Conservation (phyloP, 2,329 filamentous ascomycete genomes). For the Xylariaceae sp. region DNA sequence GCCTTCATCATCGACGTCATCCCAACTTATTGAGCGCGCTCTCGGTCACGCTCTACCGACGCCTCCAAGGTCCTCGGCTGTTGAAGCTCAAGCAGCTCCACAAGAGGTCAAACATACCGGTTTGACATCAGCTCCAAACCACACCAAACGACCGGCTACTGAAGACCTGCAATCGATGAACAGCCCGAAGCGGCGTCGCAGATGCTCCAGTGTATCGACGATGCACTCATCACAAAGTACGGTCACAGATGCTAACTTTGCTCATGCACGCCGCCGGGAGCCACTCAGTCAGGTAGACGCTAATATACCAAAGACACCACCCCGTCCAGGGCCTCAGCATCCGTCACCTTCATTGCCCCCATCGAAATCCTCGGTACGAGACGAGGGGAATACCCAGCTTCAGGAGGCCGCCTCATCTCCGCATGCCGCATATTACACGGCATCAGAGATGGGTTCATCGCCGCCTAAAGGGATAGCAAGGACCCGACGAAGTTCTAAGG, state of each 20-base stretch:
- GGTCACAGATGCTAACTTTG: not conserved
- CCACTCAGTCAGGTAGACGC: slow-evolving; percentile 16
- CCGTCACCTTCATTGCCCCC: not conserved
- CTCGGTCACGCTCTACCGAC: not conserved
- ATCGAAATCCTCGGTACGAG: not conserved
- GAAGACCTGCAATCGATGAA: not conserved
- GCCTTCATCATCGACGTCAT: slow-evolving; percentile 10
- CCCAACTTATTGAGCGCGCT: not conserved
- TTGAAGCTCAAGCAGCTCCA: not conserved
- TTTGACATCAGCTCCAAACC: not conserved
- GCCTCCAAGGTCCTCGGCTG: slow-evolving; percentile 12
- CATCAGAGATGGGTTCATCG: slow-evolving; percentile 13
- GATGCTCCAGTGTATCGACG: not conserved
- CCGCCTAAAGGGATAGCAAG: slow-evolving; percentile 1
- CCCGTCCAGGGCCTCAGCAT: not conserved
- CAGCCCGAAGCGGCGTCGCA: slow-evolving; percentile 8
- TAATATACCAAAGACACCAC: slow-evolving; percentile 8
- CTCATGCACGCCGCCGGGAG: slow-evolving; percentile 6
- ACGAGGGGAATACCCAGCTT: not conserved
- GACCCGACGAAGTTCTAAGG: not conserved
- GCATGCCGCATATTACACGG: slow-evolving; percentile 9
- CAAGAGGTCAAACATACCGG: not conserved
- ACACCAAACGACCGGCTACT: slow-evolving; percentile 9
- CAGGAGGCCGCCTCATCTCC: slow-evolving; percentile 8
- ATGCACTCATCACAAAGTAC: slow-evolving; percentile 4